Base-by-base conservation (phyloP, 1,284 basidiomycete genomes). In the Ceratobasidium sp. region DNA sequence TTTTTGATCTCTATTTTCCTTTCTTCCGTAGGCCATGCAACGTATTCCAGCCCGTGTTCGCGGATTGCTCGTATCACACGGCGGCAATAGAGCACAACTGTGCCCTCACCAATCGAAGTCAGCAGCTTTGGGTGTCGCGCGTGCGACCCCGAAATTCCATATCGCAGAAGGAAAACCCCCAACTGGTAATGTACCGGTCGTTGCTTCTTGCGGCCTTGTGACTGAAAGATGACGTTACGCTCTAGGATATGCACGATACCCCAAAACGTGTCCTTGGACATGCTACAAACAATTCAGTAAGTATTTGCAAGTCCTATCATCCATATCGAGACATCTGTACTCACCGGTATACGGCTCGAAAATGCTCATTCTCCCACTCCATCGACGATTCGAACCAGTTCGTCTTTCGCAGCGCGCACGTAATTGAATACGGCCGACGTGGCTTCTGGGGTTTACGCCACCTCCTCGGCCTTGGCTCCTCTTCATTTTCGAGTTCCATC, bases 311-410 rank as follows among this genome's bases (percentile, higher is more conserved):
- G 18, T 2, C 1, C 26, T 4, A 30, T 30, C 18, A 50, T 8
- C 26, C 16, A 49, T 7, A 5, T 18, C 47, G 5, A 49, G 47
- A 18, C 6, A 11, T 26, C 16, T n/a, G 21, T 35, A 26, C 57
- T n/a, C 14, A 58, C 57, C 32, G n/a, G 13, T 58, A 58, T n/a
- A 43, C 57, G 38, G 38, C 32, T 21, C 57, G 30, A 21, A 58
- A 58, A n/a, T 43, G n/a, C 18, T 41, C 23, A 18, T 58, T 43
- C n/a, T 58, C 57, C 30, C 30, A 58, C 23, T 41, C 11, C 18
- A 58, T 16, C 38, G 16, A 58, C 1, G 32, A 38, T 43, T 58
- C 32, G 18, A 38, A 58, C 57, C 57, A 58, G 18, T 58, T 58
- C 6, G 30, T 58, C 8, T 35, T 58, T 26, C 57, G 57, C 16